Percentiles rank a stretch among this genome's conserved stretches.
These are phyloP conservation scores for Trametes cinnabarina DNA, from an alignment of 768 basidiomycete species.

Conservation along the genomic window DNA sequence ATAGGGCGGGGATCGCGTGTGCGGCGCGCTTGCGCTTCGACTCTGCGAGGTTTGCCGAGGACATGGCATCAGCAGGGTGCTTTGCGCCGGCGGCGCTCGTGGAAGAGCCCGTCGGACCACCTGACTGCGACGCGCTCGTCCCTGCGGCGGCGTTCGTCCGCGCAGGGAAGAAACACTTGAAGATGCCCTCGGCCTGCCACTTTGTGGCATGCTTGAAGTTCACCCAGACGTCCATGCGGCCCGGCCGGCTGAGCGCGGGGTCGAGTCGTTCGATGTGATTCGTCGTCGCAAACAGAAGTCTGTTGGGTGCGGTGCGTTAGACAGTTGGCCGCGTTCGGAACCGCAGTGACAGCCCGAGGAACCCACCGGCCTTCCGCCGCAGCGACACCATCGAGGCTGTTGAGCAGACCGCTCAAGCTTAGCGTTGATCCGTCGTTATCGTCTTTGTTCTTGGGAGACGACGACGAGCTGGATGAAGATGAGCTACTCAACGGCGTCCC, in stretches of 20 bases:
- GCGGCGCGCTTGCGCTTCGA: constrained; percentile 72
- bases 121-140: constrained; percentile 12
- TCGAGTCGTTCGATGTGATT: constrained; percentile 94
- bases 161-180: constrained; percentile 91
- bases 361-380: constrained; percentile 83
- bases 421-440: constrained; percentile 76
- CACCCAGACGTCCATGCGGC: constrained; percentile 91
- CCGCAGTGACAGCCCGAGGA: neutral
- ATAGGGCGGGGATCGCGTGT: constrained; percentile 64
- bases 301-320: constrained; percentile 26
- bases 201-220: constrained; percentile 89
- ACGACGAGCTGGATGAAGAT: constrained; percentile 39
- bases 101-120: constrained; percentile 4
- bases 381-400: constrained; percentile 84
- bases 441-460: constrained; percentile 36
- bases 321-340: neutral
- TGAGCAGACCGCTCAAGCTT: constrained; percentile 80
- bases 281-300: constrained; percentile 86
- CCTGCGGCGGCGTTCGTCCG: constrained; percentile 37
- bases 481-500: constrained; percentile 59
- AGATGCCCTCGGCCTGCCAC: constrained; percentile 91
- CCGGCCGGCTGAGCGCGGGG: constrained; percentile 82
- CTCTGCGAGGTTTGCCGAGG: constrained; percentile 61
- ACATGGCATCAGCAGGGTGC: constrained; percentile 18
- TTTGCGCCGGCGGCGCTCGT: neutral